These are phyloP conservation scores for Arthrobotrys conoides DNA, from an alignment of 2,329 filamentous ascomycete species.

Conservation along the genomic window DNA sequence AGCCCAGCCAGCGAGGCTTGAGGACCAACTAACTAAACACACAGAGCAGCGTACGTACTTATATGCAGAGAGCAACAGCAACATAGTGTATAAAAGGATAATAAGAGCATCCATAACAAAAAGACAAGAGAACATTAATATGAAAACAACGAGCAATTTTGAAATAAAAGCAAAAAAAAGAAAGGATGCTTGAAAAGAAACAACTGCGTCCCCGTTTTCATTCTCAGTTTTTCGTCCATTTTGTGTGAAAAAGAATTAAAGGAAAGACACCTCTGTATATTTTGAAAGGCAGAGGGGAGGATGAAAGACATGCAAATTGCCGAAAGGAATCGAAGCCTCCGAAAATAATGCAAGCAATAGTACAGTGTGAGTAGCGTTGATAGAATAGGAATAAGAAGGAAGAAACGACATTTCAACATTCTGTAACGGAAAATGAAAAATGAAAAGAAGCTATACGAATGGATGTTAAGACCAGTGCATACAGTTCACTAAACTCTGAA, in stretches of 20 bases:
- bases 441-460: conserved; percentile 9
- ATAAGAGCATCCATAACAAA: conserved; percentile 5
- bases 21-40: conserved; percentile 16
- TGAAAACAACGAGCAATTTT: not conserved
- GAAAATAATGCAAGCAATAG: conserved; percentile 51
- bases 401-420: conserved; percentile 28
- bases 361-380: conserved; percentile 37
- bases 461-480: not conserved
- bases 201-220: not conserved
- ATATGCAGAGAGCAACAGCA: conserved; percentile 2
- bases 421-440: conserved; percentile 27
- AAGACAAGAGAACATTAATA: not conserved
- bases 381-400: conserved; percentile 12
- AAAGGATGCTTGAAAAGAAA: not conserved
- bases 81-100: not conserved
- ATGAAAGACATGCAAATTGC: conserved; percentile 20
- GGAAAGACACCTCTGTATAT: not conserved
- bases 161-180: not conserved
- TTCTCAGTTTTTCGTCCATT: conserved; percentile 24
- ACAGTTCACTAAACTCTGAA: not conserved
- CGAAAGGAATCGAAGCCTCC: conserved; percentile 52
- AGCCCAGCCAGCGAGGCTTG: conserved; percentile 21
- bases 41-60: conserved; percentile 1
- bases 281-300: not conserved
- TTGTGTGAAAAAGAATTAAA: conserved; percentile 2